Conservation (phyloP, 441 rosid species). For the Biscutella laevigata region DNA sequence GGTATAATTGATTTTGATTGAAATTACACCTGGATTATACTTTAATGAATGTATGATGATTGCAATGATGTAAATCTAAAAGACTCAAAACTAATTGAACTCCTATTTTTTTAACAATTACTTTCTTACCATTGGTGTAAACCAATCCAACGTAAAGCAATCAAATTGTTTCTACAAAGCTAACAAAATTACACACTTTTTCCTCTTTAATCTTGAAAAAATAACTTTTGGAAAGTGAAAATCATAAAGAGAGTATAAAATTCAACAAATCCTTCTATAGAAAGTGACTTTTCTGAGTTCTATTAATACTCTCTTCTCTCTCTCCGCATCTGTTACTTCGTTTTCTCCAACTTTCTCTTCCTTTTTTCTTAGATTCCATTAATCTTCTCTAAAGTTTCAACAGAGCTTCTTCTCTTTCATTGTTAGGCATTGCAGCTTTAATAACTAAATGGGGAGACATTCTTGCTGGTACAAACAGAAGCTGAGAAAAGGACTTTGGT, state of each 20-base stretch:
- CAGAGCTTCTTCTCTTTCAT: conserved; percentile 9
- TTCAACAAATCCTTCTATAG: conserved; percentile 28
- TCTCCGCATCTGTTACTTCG: conserved; percentile 30
- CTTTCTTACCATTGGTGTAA: conserved; percentile 13
- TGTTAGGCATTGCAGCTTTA: conserved; percentile 9
- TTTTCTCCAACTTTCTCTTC: conserved; percentile 26
- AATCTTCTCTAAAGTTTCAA: conserved; percentile 12
- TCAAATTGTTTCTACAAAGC: conserved; percentile 1
- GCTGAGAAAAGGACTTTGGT: no score
- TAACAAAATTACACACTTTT: conserved; percentile 3
- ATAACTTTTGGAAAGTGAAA: background rate
- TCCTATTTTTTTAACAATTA: conserved; percentile 10
- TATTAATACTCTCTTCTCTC: conserved; percentile 38
- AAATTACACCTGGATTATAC: no score
- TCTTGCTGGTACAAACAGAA: conserved; percentile 86
- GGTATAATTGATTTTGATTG: no score
- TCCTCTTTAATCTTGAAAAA: background rate
- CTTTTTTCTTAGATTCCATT: conserved; percentile 17
- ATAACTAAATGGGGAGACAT: conserved; percentile 68
- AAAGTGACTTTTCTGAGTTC: conserved; percentile 34
- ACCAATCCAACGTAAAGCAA: conserved; percentile 15
- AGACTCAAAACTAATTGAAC: conserved; percentile 3
- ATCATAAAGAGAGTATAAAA: conserved; percentile 4
- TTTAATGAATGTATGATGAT: conserved; percentile 27
- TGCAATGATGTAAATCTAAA: conserved; percentile 20